Base-by-base conservation (phyloP, 164 flowering plant species). In the Aristolochia californica region DNA sequence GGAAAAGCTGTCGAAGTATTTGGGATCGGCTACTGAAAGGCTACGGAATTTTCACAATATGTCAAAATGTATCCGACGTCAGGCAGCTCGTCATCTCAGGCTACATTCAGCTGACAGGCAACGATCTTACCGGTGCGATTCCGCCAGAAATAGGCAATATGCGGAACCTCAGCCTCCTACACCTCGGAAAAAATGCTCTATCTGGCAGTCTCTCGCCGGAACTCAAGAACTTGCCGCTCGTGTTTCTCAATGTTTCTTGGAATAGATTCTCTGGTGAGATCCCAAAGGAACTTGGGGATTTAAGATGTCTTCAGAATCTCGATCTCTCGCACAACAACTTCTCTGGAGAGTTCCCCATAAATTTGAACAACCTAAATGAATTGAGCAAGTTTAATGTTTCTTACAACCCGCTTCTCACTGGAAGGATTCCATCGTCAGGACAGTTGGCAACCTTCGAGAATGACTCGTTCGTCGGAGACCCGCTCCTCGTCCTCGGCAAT, bases 281-380 rank as follows among this genome's bases (percentile, higher is more conserved):
- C 26, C 94, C 98, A 0, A 9, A 14, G 0, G 78, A 77, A 51
- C 65, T 91, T 5, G 90, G 87, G 7, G 49, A 65, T 20, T 18
- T 84, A 8, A 74, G 56, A 61, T 88, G 98, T 74, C 28, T 91
- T 62, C 80, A 77, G 75, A 83, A 67, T 62, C 88, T 91, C 11
- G 98, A 91, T 65, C 57, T 91, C 68, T 91, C 98, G 5, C 57
- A 40, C 68, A 91, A 91, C 75, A 91, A 91, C 48, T 85, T 91
- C 72, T 88, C 96, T 1, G 91, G 94, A 18, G 28, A 50, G 13
- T 88, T 88, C 21, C 97, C 96, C 0, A 25, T 64, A 12, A 80
- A 79, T 70, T 67, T 91, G 69, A 71, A 65, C 66, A 43, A 66
- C 38, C 72, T 88, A 72, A 58, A 45, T 52, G 80, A 85, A n/a